Conservation (phyloP, 2,329 filamentous ascomycete genomes). For the Polychaeton citri region DNA sequence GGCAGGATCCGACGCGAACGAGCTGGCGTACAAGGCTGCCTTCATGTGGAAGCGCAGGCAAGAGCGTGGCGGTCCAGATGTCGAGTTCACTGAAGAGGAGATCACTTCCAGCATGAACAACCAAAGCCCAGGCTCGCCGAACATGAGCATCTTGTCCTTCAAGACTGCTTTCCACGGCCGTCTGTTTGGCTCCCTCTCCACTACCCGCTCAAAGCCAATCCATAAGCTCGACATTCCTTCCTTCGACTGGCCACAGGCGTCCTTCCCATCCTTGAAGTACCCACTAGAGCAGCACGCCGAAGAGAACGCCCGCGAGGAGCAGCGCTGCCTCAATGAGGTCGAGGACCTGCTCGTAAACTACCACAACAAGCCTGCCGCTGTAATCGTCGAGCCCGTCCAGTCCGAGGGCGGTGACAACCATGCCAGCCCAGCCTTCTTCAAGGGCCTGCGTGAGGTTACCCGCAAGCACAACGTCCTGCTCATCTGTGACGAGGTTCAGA, state of each 20-base stretch:
- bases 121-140: constrained; percentile 60
- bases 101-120: constrained; percentile 67
- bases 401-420: constrained; percentile 94
- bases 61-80: constrained; percentile 63
- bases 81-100: constrained; percentile 70
- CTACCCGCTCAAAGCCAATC: constrained; percentile 82
- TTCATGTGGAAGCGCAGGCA: constrained; percentile 83
- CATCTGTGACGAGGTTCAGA: constrained; percentile 92
- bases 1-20: constrained; percentile 84
- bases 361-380: constrained; percentile 66
- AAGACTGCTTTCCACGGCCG: constrained; percentile 81
- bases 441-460: constrained; percentile 65
- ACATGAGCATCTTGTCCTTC: constrained; percentile 80
- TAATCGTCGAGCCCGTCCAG: constrained; percentile 82
- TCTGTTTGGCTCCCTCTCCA: constrained; percentile 75
- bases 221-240: constrained; percentile 92
- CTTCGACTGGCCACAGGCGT: constrained; percentile 87
- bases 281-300: constrained; percentile 65
- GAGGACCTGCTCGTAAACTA: constrained; percentile 69
- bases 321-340: constrained; percentile 67
- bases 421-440: constrained; percentile 78
- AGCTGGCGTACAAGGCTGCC: constrained; percentile 87
- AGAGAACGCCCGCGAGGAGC: constrained; percentile 72
- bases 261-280: constrained; percentile 77
- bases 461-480: constrained; percentile 64